phyloP scores from a whole-genome alignment of 2,329 filamentous ascomycete species.

The Leptographium lundbergii region DNA sequence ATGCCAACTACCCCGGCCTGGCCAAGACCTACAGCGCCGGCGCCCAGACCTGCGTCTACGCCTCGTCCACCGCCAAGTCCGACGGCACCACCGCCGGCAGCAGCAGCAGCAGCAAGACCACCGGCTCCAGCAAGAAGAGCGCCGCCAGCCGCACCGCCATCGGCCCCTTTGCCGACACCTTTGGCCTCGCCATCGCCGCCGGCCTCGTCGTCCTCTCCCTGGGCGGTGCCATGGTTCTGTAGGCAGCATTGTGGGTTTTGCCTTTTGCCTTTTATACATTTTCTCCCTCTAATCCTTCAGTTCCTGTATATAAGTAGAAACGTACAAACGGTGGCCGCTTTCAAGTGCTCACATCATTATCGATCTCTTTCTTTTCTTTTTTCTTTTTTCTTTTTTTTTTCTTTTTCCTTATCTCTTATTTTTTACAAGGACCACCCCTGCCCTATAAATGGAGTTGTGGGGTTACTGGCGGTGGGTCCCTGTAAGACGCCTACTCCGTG shows the following conservation, averaged over 20 bases:
- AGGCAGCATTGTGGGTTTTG: neutral
- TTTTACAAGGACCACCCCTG: no score
- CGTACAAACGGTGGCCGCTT: neutral
- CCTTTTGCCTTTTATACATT: neutral
- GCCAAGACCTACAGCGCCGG: conserved; percentile 1
- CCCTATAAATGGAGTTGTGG: neutral
- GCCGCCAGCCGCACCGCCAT: neutral
- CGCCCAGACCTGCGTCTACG: conserved; percentile 2
- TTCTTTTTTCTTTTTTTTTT: no score
- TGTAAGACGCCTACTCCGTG: no score
- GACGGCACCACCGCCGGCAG: neutral
- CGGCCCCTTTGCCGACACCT: neutral
- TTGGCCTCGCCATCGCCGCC: neutral
- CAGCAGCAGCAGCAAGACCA: neutral
- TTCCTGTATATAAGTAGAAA: neutral
- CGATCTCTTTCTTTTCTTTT: neutral
- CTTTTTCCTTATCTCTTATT: no score
- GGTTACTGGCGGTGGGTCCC: neutral
- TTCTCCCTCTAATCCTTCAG: neutral
- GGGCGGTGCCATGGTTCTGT: neutral
- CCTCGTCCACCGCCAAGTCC: neutral
- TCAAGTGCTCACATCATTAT: neutral
- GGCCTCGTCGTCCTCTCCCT: neutral
- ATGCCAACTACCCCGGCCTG: conserved; percentile 5
- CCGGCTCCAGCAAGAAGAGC: neutral